Percentiles rank a stretch among this genome's conserved stretches.
These are phyloP conservation scores for Colletotrichum eremochloae DNA, from an alignment of 2,329 filamentous ascomycete genomes.

Conservation along the genomic window DNA sequence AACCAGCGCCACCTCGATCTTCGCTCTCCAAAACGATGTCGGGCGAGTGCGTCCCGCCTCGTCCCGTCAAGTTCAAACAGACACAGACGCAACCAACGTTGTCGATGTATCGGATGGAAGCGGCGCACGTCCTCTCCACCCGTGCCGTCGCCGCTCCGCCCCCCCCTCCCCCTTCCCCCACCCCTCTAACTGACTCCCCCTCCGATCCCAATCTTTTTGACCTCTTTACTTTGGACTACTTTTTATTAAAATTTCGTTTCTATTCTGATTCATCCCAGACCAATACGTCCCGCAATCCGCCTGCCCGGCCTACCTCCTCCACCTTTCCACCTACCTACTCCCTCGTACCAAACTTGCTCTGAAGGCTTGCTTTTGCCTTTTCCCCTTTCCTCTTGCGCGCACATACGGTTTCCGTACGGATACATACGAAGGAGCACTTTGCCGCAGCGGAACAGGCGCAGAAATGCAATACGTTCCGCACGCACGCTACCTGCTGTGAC, in stretches of 20 bases:
- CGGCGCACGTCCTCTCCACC: conserved; percentile 29
- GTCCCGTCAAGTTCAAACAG: conserved; percentile 24
- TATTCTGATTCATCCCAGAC: conserved; percentile 36
- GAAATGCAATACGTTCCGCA: not conserved
- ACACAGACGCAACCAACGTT: conserved; percentile 7
- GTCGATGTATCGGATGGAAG: conserved; percentile 22
- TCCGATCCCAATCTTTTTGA: conserved; percentile 34
- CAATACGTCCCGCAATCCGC: not conserved
- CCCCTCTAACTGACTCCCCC: not conserved
- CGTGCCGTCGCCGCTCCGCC: conserved; percentile 19
- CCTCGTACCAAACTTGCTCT: not conserved
- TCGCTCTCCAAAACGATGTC: conserved; percentile 4
- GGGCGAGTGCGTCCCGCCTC: conserved; percentile 10
- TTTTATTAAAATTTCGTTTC: conserved; percentile 13
- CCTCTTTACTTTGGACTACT: conserved; percentile 18
- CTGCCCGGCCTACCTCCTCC: not conserved
- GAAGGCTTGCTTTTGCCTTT: not conserved
- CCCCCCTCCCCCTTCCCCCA: not conserved
- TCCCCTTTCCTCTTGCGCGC: not conserved
- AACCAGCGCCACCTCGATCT: conserved; percentile 30
- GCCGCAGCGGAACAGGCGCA: not conserved
- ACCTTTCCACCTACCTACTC: not conserved
- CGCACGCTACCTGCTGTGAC: conserved; percentile 22
- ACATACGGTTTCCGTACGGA: not conserved
- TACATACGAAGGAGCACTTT: not conserved